Evolutionary conservation across 202 grass and related monocot species (phyloP), one percentile per base, ranked within the genome.

Genomic region (Sporobolus alterniflorus): DNA sequence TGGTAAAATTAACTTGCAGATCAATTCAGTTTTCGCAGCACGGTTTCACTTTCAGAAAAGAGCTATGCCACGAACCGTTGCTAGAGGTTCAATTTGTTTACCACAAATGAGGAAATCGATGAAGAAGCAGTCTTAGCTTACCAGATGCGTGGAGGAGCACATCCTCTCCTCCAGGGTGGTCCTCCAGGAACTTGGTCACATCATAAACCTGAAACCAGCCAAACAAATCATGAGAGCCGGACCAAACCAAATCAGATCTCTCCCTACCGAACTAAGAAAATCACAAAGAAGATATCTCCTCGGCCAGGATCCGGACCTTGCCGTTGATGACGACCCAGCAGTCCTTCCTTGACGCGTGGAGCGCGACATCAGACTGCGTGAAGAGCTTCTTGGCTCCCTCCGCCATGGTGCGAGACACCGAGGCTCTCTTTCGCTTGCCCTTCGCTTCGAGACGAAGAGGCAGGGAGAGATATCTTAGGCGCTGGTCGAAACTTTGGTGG

Each of bases 151-250:
- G 92, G 61, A 95, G 81, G 21, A 98, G 79, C 16, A 89, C 95
- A 55, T 98, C 95, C 40, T 95, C 95, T 71, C 92, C 95, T 29
- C 95, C 90, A 11, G 92, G 90, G 69, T 98, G 95, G 59, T 98
- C 92, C 72, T 93, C 95, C 49, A 98, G 49, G 87, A 98, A 98
- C 47, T 64, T 84, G 86, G 95, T 93, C 22, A 95, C 95, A 88
- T 98, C 92, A 79, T 93, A 98, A 26, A 98, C 88, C 95, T 98
- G 75, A 82, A 62, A 84, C 9, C 67, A 75, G 49, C 21, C 18
- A 69, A 13, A 17, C n/a, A n/a, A 24, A 25, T 22, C 24, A 78
- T 21, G 46, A 85, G 75, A 85, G 18, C 25, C 22, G 4, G 65
- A 57, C 51, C 26, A 64, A 55, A 56, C 41, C 25, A 16, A 43